Evolutionary conservation across 1,284 basidiomycete genomes (phyloP), one percentile per base, ranked within the genome.

Genomic region (Cutaneotrichosporon cyanovorans): DNA sequence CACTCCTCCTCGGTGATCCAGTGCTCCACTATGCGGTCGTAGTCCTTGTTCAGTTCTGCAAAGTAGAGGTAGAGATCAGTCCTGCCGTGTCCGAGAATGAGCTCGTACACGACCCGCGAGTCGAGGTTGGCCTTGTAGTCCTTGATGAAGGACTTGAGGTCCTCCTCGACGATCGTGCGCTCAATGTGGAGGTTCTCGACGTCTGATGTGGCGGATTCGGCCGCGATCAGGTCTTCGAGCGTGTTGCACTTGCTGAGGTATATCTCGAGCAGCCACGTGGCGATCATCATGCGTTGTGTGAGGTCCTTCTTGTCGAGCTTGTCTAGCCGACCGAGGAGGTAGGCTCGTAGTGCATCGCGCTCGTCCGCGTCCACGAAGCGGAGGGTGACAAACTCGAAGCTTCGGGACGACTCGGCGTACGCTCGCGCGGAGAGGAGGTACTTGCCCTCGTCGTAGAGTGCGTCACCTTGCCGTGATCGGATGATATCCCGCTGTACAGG

Each of bases 251-350:
- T 97, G 72, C 84, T 86, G 19, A 99, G 80, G 66, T 92, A 97
- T 57, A 98, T 91, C 69, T 99, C 95, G 23, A 95, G 84, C 7
- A 98, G 82, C 95, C 95, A 99, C 0, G 92, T 97, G 2, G 95
- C 91, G 8, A 99, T 76, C 85, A 98, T 93, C 84, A 93, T 91
- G 28, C 95, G 79, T 68, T 96, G 91, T 0, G 88, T 90, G 38
- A 87, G 60, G 59, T 95, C 89, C 88, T 78, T 80, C 73, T 85
- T 88, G 50, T 73, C 81, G 74, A 66, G 81, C 79, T 87, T 75
- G 63, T 96, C 91, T 36, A 99, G 75, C 22, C 89, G 78, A 18
- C 87, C 84, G 15, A 87, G 83, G 11, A 99, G 76, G 68, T 96
- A 99, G 43, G 87, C 87, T 31, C 95, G 76, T 48, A 98, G 73